Conservation (phyloP, 2,329 filamentous ascomycete species). For the Ampelomyces quisqualis region DNA sequence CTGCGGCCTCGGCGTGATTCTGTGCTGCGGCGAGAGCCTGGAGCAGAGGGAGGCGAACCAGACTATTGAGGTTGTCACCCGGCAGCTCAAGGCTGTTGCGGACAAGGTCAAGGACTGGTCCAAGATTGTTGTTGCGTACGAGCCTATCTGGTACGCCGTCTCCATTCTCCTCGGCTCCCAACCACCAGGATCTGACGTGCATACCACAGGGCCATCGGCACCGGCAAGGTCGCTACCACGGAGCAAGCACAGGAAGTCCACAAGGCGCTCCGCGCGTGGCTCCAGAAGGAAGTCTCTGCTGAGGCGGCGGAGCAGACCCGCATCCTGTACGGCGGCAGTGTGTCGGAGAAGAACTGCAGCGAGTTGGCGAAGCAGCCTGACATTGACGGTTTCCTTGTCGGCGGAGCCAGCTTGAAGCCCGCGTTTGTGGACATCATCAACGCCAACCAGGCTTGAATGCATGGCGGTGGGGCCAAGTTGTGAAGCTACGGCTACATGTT, state of each 20-base stretch:
- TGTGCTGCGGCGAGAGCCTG: constrained; percentile 95
- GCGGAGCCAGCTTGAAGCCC: constrained; percentile 94
- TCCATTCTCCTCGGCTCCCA: not conserved
- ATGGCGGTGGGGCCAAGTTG: constrained; percentile 40
- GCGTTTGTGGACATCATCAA: constrained; percentile 78
- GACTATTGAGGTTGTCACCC: constrained; percentile 83
- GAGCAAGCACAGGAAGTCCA: constrained; percentile 49
- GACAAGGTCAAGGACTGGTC: constrained; percentile 83
- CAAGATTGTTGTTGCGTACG: constrained; percentile 95
- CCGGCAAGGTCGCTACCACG: constrained; percentile 60
- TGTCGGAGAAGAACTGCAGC: constrained; percentile 96
- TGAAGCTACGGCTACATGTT: constrained; percentile 31
- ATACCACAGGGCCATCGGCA: constrained; percentile 67
- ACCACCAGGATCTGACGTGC: constrained; percentile 12
- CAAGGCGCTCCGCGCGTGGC: constrained; percentile 86
- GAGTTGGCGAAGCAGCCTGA: constrained; percentile 90
- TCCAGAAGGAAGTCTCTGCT: constrained; percentile 71
- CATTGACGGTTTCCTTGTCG: constrained; percentile 97
- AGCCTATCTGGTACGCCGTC: constrained; percentile 83
- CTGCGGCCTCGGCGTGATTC: constrained; percentile 84
- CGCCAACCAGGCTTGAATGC: constrained; percentile 49
- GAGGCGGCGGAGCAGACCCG: constrained; percentile 82
- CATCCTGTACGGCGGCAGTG: constrained; percentile 94
- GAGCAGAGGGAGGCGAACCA: constrained; percentile 84
- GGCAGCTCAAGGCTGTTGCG: constrained; percentile 79